A percentile compares a stretch with the other conserved stretches of the same genome.
Evolutionary conservation across 352 stramenopile genomes (phyloP).

Genomic region (Pythium oligandrum): DNA sequence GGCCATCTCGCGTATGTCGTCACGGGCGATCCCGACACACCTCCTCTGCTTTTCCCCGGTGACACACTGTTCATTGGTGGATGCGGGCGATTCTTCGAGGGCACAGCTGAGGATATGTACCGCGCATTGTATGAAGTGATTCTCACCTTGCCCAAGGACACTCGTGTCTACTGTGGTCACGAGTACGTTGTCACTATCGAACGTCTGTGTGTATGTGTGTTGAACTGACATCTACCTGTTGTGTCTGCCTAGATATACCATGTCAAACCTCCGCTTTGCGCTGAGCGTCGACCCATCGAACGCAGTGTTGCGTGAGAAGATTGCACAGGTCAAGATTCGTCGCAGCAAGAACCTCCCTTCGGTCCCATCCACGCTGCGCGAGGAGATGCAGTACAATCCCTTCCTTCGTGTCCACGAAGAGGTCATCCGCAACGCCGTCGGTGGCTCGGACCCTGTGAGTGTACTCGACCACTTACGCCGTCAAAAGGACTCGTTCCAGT

Average conservation of each 20-base stretch:
- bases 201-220: too few species aligned
- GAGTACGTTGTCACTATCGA: conserved; percentile 30
- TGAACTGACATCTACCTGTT: too few species aligned
- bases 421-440: conserved; percentile 76
- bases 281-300: conserved; percentile 92
- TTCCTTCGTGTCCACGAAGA: conserved; percentile 84
- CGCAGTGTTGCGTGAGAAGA: conserved; percentile 78
- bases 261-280: conserved; percentile 92
- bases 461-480: conserved; percentile 76
- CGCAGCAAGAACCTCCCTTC: conserved; percentile 86
- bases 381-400: conserved; percentile 87
- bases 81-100: conserved; percentile 87
- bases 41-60: conserved; percentile 78
- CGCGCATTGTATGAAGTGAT: conserved; percentile 84
- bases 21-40: conserved; percentile 67
- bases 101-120: conserved; percentile 87
- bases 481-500: conserved; percentile 48
- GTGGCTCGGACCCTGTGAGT: conserved; percentile 68
- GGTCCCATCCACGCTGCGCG: conserved; percentile 85
- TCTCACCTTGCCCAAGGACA: conserved; percentile 80
- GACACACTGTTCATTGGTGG: conserved; percentile 87
- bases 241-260: conserved; percentile 66
- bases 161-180: conserved; percentile 86
- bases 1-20: conserved; percentile 85
- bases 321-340: conserved; percentile 71